Evolutionary conservation across 148 eudicot genomes (phyloP).

Genomic region (Mesembryanthemum crystallinum): DNA sequence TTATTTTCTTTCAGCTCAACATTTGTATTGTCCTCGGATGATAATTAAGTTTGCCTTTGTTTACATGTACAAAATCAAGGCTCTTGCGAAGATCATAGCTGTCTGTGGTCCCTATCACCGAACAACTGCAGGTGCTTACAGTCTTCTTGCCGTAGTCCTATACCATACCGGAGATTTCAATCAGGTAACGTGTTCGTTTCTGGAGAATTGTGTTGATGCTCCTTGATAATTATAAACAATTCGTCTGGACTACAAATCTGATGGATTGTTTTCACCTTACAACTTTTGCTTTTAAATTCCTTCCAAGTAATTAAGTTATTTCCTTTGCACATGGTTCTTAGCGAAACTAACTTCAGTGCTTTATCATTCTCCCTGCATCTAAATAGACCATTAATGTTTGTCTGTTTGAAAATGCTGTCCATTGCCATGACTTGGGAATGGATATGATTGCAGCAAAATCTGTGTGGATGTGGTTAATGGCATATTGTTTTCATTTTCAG

Average conservation of each 20-base stretch:
- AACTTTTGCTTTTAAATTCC: not conserved
- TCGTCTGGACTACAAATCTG: not conserved
- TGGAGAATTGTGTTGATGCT: not conserved
- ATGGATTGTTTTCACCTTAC: not conserved
- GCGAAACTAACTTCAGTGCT: not conserved
- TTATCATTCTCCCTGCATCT: too few species aligned
- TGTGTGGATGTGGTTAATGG: not conserved
- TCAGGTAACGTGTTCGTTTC: conserved; percentile 53
- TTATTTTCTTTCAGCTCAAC: conserved; percentile 1
- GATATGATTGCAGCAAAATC: not conserved
- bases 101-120: conserved; percentile 98
- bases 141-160: conserved; percentile 94
- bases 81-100: conserved; percentile 90
- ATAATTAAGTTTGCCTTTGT: not conserved
- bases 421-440: not conserved
- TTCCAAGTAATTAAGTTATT: not conserved
- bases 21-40: not conserved
- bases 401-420: not conserved
- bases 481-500: conserved; percentile 36
- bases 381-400: too few species aligned
- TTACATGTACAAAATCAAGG: conserved; percentile 45
- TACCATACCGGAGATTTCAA: conserved; percentile 99
- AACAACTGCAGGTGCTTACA: conserved; percentile 93
- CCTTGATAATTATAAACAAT: not conserved
- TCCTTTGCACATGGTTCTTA: not conserved